A percentile compares a stretch with the other conserved stretches of the same genome.
Evolutionary conservation across 202 grass and related monocot genomes (phyloP).

Genomic region (Eragrostis tef): DNA sequence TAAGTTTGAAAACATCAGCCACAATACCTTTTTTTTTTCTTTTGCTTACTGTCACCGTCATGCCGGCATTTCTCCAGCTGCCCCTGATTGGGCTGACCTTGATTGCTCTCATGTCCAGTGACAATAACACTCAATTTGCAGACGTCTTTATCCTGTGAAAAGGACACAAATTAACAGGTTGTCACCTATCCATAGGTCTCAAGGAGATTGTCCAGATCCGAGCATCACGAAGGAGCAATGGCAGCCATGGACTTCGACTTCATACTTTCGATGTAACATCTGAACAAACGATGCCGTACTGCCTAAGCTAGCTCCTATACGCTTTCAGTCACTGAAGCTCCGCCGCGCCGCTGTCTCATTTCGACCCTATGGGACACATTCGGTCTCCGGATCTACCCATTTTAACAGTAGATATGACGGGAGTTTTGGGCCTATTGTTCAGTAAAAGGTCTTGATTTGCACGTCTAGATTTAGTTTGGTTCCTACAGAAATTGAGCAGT

Average conservation of each 20-base stretch:
- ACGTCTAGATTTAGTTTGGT: not conserved
- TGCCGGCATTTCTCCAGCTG: slow-evolving; percentile 52
- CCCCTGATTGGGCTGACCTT: slow-evolving; percentile 23
- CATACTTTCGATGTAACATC: slow-evolving; percentile 49
- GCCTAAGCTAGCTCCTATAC: not conserved
- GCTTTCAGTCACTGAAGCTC: not conserved
- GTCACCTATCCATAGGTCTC: slow-evolving; percentile 44
- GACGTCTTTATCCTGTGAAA: slow-evolving; percentile 36
- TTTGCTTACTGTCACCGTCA: slow-evolving; percentile 40
- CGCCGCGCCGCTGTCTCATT: not conserved
- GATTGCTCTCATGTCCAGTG: slow-evolving; percentile 17
- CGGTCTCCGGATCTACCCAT: not conserved
- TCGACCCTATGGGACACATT: not conserved
- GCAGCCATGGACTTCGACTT: slow-evolving; percentile 36
- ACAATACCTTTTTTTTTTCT: slow-evolving; percentile 1
- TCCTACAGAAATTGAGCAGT: not conserved
- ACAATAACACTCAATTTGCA: slow-evolving; percentile 31
- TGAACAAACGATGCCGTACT: slow-evolving; percentile 39
- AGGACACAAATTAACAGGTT: slow-evolving; percentile 30
- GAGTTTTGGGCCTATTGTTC: not conserved
- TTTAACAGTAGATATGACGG: not conserved
- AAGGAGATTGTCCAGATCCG: slow-evolving; percentile 18
- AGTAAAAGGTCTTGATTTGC: not conserved
- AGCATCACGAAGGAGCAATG: slow-evolving; percentile 29
- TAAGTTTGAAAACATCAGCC: slow-evolving; percentile 6